Conservation (phyloP, 345 rosid genomes). For the Syzygium jambos region DNA sequence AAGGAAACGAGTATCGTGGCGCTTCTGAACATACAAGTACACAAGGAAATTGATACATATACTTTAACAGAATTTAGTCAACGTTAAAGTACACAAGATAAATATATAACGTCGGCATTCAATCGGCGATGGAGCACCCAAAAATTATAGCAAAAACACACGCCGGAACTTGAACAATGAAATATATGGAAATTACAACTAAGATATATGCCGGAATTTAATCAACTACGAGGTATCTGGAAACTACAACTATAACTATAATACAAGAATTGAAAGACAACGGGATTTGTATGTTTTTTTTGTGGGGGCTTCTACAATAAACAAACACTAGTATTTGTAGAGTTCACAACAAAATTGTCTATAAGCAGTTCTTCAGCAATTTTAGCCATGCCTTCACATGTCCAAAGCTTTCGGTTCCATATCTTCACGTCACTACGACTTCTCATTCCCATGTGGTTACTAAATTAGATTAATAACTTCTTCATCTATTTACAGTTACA, state of each 20-base stretch:
- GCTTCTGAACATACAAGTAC: too few relatives aligned
- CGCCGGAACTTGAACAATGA: accelerated
- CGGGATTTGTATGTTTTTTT: background rate
- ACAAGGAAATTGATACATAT: too few relatives aligned
- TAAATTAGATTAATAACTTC: background rate
- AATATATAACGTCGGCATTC: accelerated
- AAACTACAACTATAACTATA: background rate
- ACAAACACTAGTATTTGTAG: background rate
- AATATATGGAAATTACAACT: background rate
- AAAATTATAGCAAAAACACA: too few relatives aligned
- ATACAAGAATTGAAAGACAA: background rate
- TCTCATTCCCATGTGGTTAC: background rate
- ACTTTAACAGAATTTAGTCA: too few relatives aligned
- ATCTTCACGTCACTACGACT: background rate
- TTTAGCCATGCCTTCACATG: background rate
- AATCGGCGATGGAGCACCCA: too few relatives aligned
- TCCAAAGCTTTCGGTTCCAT: background rate
- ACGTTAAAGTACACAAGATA: background rate
- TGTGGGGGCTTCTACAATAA: background rate
- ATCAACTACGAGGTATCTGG: accelerated
- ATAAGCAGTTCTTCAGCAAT: accelerated
- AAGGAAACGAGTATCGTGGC: too few relatives aligned
- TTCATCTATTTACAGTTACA: background rate
- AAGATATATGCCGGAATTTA: background rate
- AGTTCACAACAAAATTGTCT: background rate